Percentiles rank a stretch among this genome's conserved stretches.
Evolutionary conservation across 805 yeast species (phyloP).

Genomic region (Wickerhamomyces subpelliculosus): DNA sequence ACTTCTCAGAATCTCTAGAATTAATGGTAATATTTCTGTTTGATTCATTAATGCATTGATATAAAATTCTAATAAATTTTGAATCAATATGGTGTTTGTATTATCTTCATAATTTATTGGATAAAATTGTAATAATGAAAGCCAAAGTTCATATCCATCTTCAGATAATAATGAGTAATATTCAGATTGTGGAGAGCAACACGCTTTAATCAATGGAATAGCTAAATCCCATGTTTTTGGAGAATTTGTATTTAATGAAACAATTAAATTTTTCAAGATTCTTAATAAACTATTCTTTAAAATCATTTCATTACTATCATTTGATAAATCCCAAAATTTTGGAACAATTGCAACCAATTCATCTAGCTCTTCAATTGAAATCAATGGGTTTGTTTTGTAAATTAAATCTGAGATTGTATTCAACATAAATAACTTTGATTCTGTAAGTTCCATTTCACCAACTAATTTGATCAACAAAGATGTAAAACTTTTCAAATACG

Average conservation of each 20-base stretch:
- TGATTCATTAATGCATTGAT: slow-evolving; percentile 56
- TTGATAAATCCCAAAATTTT: slow-evolving; percentile 62
- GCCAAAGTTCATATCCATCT: slow-evolving; percentile 85
- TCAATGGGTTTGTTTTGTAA: slow-evolving; percentile 57
- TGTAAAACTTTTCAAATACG: slow-evolving; percentile 51
- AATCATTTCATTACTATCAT: slow-evolving; percentile 35
- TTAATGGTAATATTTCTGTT: slow-evolving; percentile 66
- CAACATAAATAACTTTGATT: slow-evolving; percentile 68
- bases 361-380: slow-evolving; percentile 43
- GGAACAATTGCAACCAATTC: slow-evolving; percentile 60
- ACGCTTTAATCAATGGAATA: slow-evolving; percentile 53
- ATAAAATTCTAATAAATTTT: slow-evolving; percentile 25
- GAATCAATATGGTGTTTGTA: neutral
- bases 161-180: slow-evolving; percentile 58
- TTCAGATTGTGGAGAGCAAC: slow-evolving; percentile 57
- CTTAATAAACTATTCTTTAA: slow-evolving; percentile 46
- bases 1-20: slow-evolving; percentile 55
- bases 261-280: slow-evolving; percentile 47
- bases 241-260: slow-evolving; percentile 48
- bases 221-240: slow-evolving; percentile 46
- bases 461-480: slow-evolving; percentile 43
- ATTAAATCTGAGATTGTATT: slow-evolving; percentile 60
- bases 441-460: slow-evolving; percentile 49
- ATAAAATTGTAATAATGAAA: slow-evolving; percentile 54
- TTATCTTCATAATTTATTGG: slow-evolving; percentile 26